A percentile compares a stretch with the other conserved stretches of the same genome.
Evolutionary conservation across 2,329 filamentous ascomycete species (phyloP).

Genomic region (Ophiognomonia clavigignenti-juglandacearum): DNA sequence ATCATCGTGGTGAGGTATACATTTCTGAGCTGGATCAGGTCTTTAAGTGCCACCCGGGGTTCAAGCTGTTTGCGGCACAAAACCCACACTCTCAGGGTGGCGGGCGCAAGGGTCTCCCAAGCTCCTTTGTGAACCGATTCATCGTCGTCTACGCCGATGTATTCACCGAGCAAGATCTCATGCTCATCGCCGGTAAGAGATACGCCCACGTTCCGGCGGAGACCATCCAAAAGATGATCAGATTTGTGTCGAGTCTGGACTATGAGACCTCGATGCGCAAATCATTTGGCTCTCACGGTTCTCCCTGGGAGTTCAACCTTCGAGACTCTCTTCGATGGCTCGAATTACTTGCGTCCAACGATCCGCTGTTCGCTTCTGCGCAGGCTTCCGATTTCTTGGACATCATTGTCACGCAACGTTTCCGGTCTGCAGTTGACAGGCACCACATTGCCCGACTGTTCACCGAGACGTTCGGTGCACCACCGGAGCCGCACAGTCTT

Average conservation of each 20-base stretch:
- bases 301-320: conserved; percentile 94
- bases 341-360: conserved; percentile 58
- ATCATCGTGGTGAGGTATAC: conserved; percentile 94
- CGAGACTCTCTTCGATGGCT: conserved; percentile 89
- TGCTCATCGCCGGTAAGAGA: conserved; percentile 73
- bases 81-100: conserved; percentile 97
- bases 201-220: conserved; percentile 60
- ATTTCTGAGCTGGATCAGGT: conserved; percentile 92
- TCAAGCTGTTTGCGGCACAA: conserved; percentile 93
- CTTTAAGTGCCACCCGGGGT: conserved; percentile 83
- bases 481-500: conserved; percentile 55
- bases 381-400: conserved; percentile 70
- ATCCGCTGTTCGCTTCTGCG: conserved; percentile 57
- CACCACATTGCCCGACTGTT: conserved; percentile 63
- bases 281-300: conserved; percentile 58
- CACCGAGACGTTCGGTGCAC: conserved; percentile 52
- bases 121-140: conserved; percentile 96
- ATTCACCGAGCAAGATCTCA: conserved; percentile 75
- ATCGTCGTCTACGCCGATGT: conserved; percentile 96
- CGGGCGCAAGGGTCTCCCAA: conserved; percentile 87
- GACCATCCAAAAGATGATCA: conserved; percentile 64
- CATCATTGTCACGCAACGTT: conserved; percentile 80
- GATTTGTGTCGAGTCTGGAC: conserved; percentile 78
- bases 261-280: conserved; percentile 58
- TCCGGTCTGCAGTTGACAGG: conserved; percentile 69